phyloP scores from a whole-genome alignment of 768 basidiomycete species.

The Dentipellis sp. region DNA sequence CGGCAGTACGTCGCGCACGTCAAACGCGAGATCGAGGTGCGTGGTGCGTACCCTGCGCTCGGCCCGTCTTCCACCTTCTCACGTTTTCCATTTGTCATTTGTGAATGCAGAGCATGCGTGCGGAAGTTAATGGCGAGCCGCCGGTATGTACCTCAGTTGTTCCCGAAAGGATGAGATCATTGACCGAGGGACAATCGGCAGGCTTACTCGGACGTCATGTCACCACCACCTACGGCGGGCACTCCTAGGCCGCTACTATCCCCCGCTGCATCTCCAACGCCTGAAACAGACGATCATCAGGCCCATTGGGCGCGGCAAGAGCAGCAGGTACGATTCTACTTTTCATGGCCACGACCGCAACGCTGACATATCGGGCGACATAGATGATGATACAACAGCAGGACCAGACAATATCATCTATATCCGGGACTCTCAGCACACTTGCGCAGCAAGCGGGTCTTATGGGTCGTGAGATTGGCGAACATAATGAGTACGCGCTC shows the following conservation, averaged over 20 bases:
- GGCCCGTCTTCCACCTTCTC: neutral
- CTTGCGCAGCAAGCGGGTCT: conserved; percentile 86
- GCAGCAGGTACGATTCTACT: conserved; percentile 50
- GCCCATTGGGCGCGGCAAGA: conserved; percentile 79
- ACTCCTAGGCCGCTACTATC: neutral
- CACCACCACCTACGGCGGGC: neutral
- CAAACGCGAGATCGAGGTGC: conserved; percentile 70
- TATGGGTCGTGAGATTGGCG: conserved; percentile 87
- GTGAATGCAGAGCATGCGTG: conserved; percentile 58
- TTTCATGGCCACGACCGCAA: neutral
- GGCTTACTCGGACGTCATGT: neutral
- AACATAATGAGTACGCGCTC: conserved; percentile 76
- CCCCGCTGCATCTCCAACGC: conserved; percentile 3
- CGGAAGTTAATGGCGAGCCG: conserved; percentile 34
- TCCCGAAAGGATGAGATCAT: neutral
- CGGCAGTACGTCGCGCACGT: conserved; percentile 71
- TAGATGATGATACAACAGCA: conserved; percentile 84
- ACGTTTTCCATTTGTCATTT: conserved; percentile 4
- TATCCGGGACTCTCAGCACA: conserved; percentile 78
- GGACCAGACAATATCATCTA: conserved; percentile 81
- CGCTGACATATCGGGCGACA: neutral
- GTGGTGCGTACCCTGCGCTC: conserved; percentile 16
- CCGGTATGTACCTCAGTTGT: conserved; percentile 7
- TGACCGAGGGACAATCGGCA: neutral
- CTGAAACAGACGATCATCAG: conserved; percentile 51